A percentile compares a stretch with the other conserved stretches of the same genome.
These are phyloP conservation scores for Cardamine chenopodiifolia DNA, from an alignment of 345 rosid species.

Conservation along the genomic window DNA sequence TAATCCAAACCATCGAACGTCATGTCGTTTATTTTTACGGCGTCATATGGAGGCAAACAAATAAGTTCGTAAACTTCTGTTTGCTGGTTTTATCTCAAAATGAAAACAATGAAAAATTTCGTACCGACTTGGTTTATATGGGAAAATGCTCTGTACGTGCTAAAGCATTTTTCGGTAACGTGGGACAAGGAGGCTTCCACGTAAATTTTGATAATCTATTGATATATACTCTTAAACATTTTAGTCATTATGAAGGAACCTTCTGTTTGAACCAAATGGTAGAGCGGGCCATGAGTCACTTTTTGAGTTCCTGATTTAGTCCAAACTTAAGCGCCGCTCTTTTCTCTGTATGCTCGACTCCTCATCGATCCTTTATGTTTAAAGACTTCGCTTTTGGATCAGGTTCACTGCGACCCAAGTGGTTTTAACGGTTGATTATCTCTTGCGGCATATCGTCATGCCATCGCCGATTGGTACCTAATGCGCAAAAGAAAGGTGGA, in stretches of 20 bases:
- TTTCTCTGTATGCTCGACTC: neutral
- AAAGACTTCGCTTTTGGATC: neutral
- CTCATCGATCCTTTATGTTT: neutral
- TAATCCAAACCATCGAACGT: neutral
- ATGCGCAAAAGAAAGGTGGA: slow-evolving; percentile 4
- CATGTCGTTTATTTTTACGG: neutral
- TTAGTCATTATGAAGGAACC: neutral
- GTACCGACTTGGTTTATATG: neutral
- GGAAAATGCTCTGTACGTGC: neutral
- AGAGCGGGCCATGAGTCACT: neutral
- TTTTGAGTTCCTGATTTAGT: neutral
- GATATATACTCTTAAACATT: neutral
- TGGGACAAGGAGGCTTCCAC: neutral
- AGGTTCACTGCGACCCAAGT: neutral
- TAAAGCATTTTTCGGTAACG: neutral
- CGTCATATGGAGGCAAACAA: no score
- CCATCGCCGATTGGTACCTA: slow-evolving; percentile 96
- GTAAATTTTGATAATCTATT: neutral
- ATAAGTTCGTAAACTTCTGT: no score
- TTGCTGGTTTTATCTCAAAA: neutral
- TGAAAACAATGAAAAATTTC: neutral
- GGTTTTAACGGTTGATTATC: slow-evolving; percentile 38
- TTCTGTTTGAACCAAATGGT: neutral
- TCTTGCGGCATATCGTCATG: slow-evolving; percentile 80
- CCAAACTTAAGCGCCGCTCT: neutral